These are phyloP conservation scores for Candida vartiovaarae DNA, from an alignment of 805 yeast genomes.

Conservation along the genomic window DNA sequence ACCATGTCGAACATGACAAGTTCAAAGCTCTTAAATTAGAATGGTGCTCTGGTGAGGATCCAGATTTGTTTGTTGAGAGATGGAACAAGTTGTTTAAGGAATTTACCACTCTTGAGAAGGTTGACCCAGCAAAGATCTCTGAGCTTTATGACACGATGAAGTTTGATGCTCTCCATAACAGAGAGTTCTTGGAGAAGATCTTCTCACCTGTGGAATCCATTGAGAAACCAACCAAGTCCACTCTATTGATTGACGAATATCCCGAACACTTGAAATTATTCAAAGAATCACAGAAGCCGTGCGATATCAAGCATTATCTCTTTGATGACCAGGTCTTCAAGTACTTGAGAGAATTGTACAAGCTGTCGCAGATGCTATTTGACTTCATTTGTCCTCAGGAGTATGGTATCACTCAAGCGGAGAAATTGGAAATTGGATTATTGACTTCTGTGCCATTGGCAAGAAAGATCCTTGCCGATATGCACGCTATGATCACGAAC, in stretches of 20 bases:
- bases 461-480: constrained; percentile 74
- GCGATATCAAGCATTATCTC: constrained; percentile 32
- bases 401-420: constrained; percentile 93
- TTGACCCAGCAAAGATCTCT: constrained; percentile 94
- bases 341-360: constrained; percentile 78
- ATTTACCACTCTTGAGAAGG: constrained; percentile 87
- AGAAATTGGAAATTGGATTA: constrained; percentile 91
- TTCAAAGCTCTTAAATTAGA: constrained; percentile 56
- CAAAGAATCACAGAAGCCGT: constrained; percentile 11
- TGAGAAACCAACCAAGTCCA: constrained; percentile 25
- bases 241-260: constrained; percentile 22
- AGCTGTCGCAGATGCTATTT: constrained; percentile 85
- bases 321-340: constrained; percentile 80
- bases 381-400: constrained; percentile 99
- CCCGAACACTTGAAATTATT: constrained; percentile 24
- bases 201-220: constrained; percentile 57
- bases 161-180: constrained; percentile 92
- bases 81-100: constrained; percentile 97
- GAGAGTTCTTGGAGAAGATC: constrained; percentile 78
- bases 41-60: constrained; percentile 98
- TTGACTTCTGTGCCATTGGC: constrained; percentile 92
- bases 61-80: constrained; percentile 81
- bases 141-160: constrained; percentile 98
- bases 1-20: constrained; percentile 55
- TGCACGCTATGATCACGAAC: constrained; percentile 68